Conservation (phyloP, 805 yeast genomes). For the Wickerhamiella lipophila region DNA sequence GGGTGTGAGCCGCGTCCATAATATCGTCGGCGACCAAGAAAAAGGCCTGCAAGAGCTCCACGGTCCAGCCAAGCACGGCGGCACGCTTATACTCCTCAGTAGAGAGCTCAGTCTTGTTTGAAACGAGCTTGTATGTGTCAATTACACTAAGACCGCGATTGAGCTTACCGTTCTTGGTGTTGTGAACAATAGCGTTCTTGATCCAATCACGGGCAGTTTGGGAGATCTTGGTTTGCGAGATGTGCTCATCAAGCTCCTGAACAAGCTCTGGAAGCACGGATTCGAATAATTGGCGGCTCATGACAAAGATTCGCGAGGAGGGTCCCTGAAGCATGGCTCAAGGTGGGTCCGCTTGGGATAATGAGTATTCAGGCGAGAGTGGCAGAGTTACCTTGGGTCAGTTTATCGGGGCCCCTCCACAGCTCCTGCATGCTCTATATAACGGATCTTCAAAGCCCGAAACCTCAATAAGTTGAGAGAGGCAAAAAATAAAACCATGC, state of each 20-base stretch:
- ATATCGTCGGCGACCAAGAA: conserved; percentile 96
- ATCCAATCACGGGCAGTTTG: conserved; percentile 80
- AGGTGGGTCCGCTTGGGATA: too few relatives aligned
- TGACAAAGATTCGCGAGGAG: not conserved
- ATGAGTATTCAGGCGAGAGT: too few relatives aligned
- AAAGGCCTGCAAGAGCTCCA: conserved; percentile 90
- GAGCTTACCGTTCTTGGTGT: conserved; percentile 92
- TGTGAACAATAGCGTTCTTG: conserved; percentile 54
- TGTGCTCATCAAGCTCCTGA: conserved; percentile 52
- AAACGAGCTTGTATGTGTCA: conserved; percentile 77
- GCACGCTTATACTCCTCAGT: conserved; percentile 66
- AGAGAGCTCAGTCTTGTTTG: conserved; percentile 48
- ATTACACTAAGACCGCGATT: conserved; percentile 94
- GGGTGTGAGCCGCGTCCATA: conserved; percentile 92
- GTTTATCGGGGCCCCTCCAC: too few relatives aligned
- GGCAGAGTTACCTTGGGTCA: too few relatives aligned
- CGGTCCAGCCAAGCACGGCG: conserved; percentile 88
- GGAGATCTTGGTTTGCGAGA: conserved; percentile 66
- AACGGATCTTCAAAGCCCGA: too few relatives aligned
- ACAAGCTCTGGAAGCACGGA: conserved; percentile 66
- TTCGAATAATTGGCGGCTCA: conserved; percentile 25
- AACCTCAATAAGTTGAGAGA: too few relatives aligned
- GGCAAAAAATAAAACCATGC: conserved; percentile 19
- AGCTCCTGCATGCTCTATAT: too few relatives aligned
- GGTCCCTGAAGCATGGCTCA: not conserved